These are phyloP conservation scores for Flagelloscypha sp. DNA, from an alignment of 768 basidiomycete species.

Conservation along the genomic window DNA sequence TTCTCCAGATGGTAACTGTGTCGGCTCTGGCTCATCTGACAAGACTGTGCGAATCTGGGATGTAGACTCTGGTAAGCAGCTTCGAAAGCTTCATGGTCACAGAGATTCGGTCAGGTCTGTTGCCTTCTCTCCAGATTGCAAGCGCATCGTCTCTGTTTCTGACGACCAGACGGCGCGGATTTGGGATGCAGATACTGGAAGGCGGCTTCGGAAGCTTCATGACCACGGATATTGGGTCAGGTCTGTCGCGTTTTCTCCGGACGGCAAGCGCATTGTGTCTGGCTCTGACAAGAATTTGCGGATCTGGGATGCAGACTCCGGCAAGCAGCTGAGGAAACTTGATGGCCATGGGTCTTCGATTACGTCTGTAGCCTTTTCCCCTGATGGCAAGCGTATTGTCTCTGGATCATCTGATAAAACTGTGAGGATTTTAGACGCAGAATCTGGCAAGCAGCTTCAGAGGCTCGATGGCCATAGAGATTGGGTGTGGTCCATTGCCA, in stretches of 20 bases:
- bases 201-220: background rate
- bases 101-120: slow-evolving; percentile 11
- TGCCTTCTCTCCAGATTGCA: slow-evolving; percentile 35
- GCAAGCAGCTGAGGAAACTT: slow-evolving; percentile 2
- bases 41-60: slow-evolving; percentile 8
- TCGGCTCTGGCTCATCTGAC: slow-evolving; percentile 36
- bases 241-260: slow-evolving; percentile 9
- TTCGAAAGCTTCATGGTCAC: slow-evolving; percentile 7
- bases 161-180: slow-evolving; percentile 11
- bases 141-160: slow-evolving; percentile 18
- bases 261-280: slow-evolving; percentile 8
- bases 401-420: slow-evolving; percentile 8
- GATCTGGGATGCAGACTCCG: slow-evolving; percentile 10
- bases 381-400: slow-evolving; percentile 8
- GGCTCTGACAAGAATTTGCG: slow-evolving; percentile 7
- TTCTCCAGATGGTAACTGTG: slow-evolving; percentile 19
- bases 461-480: slow-evolving; percentile 1
- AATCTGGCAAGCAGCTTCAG: slow-evolving; percentile 7
- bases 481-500: slow-evolving; percentile 1
- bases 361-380: slow-evolving; percentile 9
- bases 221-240: background rate
- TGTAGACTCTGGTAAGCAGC: slow-evolving; percentile 5
- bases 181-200: slow-evolving; percentile 8
- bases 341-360: slow-evolving; percentile 10
- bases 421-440: slow-evolving; percentile 9